A percentile compares a stretch with the other conserved stretches of the same genome.
Conservation (phyloP, 192 early-diverging fungal genomes). For the Podila epicladia region DNA sequence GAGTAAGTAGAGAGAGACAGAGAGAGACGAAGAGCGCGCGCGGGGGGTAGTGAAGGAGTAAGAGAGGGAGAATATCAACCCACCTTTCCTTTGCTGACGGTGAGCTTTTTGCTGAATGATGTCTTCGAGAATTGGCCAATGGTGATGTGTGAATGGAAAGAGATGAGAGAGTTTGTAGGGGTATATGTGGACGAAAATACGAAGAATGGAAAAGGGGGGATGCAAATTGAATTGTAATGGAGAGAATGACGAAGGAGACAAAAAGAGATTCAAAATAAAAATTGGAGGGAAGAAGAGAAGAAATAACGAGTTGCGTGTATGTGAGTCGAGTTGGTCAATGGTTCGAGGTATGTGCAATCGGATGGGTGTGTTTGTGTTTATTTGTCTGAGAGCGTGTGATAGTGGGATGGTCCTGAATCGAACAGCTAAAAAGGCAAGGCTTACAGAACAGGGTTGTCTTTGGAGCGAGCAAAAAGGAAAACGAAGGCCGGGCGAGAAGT, state of each 20-base stretch:
- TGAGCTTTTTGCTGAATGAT: neutral
- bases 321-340: no score
- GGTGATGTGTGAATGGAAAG: neutral
- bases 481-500: no score
- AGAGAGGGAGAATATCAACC: conserved; percentile 1
- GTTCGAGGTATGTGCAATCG: no score
- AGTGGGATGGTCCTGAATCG: no score
- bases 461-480: no score
- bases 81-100: neutral
- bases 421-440: no score
- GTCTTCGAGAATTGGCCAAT: neutral
- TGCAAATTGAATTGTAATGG: neutral
- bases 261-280: neutral
- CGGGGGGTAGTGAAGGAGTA: neutral
- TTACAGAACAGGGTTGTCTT: no score
- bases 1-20: neutral
- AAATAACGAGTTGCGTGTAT: neutral
- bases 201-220: neutral
- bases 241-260: neutral
- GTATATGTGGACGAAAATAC: neutral
- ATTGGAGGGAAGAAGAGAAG: neutral
- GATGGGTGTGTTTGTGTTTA: no score
- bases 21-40: neutral
- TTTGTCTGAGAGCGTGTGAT: no score
- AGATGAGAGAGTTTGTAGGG: neutral